A percentile compares a stretch with the other conserved stretches of the same genome.
Evolutionary conservation across 257 asterid species (phyloP).

Genomic region (Nicotiana obtusifolia): DNA sequence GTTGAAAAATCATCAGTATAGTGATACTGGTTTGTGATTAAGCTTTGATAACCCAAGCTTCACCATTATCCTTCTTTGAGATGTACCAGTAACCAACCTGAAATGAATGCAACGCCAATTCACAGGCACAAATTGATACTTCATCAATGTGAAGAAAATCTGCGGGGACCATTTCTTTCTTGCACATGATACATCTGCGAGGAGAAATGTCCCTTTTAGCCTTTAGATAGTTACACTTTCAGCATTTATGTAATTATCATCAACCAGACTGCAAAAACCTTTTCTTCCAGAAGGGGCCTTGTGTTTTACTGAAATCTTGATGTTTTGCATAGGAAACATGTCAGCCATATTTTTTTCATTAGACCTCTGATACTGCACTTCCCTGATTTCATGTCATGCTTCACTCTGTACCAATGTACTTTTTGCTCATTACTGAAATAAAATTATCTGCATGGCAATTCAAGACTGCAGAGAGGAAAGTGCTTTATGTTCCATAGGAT

Average conservation of each 20-base stretch:
- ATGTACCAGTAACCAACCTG: neutral
- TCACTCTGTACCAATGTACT: neutral
- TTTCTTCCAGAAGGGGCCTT: neutral
- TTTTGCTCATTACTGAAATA: neutral
- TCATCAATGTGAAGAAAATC: neutral
- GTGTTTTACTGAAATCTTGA: neutral
- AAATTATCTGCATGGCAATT: neutral
- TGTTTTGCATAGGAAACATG: neutral
- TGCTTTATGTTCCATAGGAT: neutral
- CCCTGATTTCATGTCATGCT: neutral
- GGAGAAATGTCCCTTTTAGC: neutral
- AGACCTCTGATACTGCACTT: neutral
- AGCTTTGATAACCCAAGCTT: neutral
- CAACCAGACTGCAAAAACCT: neutral
- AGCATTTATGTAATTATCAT: neutral
- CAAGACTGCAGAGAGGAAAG: neutral
- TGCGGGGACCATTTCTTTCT: neutral
- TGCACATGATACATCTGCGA: neutral
- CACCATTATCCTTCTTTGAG: neutral
- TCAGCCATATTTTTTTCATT: neutral
- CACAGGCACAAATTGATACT: neutral
- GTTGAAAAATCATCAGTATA: neutral
- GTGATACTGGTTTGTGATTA: neutral
- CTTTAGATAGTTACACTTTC: neutral
- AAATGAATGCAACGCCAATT: neutral